Conservation (phyloP, 2,329 filamentous ascomycete genomes). For the Aspergillus aculeatus region DNA sequence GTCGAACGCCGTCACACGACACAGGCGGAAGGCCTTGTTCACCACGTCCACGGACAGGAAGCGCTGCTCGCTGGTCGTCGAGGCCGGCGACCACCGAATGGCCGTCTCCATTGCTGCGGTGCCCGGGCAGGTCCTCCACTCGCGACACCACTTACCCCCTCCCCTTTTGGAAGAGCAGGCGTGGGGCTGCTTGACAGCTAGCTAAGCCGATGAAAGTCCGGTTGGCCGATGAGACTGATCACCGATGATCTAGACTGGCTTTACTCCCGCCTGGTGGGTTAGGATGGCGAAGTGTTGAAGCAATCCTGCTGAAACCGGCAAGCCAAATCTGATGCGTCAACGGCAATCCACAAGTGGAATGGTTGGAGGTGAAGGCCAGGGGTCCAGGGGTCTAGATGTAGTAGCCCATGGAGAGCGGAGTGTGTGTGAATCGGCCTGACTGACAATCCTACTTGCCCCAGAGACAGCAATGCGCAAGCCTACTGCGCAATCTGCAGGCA, state of each 20-base stretch:
- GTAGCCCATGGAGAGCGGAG: neutral
- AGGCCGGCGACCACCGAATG: conserved; percentile 63
- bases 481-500: too few species aligned
- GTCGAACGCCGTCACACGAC: conserved; percentile 47
- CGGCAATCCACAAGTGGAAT: neutral
- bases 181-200: too few species aligned
- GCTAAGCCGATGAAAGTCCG: neutral
- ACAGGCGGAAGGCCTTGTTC: conserved; percentile 59
- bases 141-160: too few species aligned
- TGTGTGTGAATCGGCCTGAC: neutral
- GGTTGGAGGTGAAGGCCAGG: neutral
- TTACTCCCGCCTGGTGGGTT: neutral
- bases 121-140: too few species aligned
- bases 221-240: conserved; percentile 6
- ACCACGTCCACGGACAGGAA: conserved; percentile 63
- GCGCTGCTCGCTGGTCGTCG: conserved; percentile 52
- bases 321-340: neutral
- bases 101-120: conserved; percentile 44
- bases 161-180: too few species aligned
- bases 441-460: neutral
- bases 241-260: neutral
- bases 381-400: neutral
- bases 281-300: neutral
- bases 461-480: neutral
- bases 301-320: neutral